Evolutionary conservation across 2,329 filamentous ascomycete genomes (phyloP), one percentile per base, ranked within the genome.

Genomic region (Eurotiales sp.): DNA sequence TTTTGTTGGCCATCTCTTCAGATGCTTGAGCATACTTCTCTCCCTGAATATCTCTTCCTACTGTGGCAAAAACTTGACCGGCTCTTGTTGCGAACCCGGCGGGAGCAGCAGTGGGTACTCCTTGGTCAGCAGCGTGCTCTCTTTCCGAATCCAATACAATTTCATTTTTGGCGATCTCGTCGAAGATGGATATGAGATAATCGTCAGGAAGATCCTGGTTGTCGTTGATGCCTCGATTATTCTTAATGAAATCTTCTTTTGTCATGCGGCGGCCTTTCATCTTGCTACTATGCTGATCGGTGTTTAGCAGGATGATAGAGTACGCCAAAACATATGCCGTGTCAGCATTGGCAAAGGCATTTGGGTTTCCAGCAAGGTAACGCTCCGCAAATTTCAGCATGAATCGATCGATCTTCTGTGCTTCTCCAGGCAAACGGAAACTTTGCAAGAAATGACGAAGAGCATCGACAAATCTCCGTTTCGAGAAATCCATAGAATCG

Each of bases 301-400:
- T 96, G 68, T 99, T 99, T 46, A 99, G 76, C 81, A 99, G 78
- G 61, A 99, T 96, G 50, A 97, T 93, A 0, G 92, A 97, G 71
- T 99, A 99, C 0, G 90, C 86, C 32, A 99, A 77, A 8, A 99
- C 90, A 60, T 99, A 99, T 12, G 93, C 92, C 0, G 95, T 99
- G 67, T 99, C 95, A 2, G 93, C 95, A 63, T 97, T 99, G 30
- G 93, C 93, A 69, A 96, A 99, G 1, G 93, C 92, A 64, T 96
- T 96, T 0, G 93, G 93, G 60, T 99, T 99, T 25, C 91, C 91
- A 54, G 86, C 87, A 46, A 95, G 88, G 67, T 99, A 99, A 54
- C 92, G 85, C 69, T 97, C 92, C 8, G 93, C 93, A 72, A 97
- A 99, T 69, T 99, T 99, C 59, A 99, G 76, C 93, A 99, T 97